Base-by-base conservation (phyloP, 2,329 filamentous ascomycete genomes). In the Pestalotiopsis sp. region DNA sequence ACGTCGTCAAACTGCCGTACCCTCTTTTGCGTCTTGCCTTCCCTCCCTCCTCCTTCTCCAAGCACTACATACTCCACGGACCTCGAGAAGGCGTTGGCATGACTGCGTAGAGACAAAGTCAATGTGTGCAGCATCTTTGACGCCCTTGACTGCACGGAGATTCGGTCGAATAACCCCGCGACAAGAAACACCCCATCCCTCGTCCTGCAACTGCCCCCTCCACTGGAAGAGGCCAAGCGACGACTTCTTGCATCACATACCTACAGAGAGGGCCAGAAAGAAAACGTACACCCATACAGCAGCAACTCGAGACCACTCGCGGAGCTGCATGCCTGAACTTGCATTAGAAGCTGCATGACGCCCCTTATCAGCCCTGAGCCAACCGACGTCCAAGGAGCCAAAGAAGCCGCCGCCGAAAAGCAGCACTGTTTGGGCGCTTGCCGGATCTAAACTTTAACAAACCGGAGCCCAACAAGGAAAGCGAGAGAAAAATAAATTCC, bases 281-380 rank as follows among this genome's bases (percentile, higher is more conserved):
- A 65, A n/a, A 39, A 49, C 13, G 23, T 38, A 41, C 61, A n/a
- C 11, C 61, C 36, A 41, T 36, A 17, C 57, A 59, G 45, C 57
- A 59, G 45, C 20, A 52, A 17, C 31, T 62, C 11, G 59, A 49
- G 27, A 23, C 62, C 62, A 65, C 39, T 65, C 62, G 14, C 38
- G 38, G 39, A 65, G 62, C 36, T 65, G 62, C 62, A 65, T 45
- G 62, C 62, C 62, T 52, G 39, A 49, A 65, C 39, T 36, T 52
- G 62, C 62, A 65, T 65, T 36, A 63, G 62, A 65, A 39, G 62
- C 38, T 65, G 62, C 62, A 65, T 65, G 62, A 52, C 20, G 39
- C 13, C 38, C 45, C 45, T 20, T 52, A 52, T 52, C 45, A n/a
- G 45, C 45, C 45, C 45, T 20, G 45, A 52, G 17, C 45, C 45